Conservation (phyloP, 176 grass and related monocot species). For the Tuctoria greenei region DNA sequence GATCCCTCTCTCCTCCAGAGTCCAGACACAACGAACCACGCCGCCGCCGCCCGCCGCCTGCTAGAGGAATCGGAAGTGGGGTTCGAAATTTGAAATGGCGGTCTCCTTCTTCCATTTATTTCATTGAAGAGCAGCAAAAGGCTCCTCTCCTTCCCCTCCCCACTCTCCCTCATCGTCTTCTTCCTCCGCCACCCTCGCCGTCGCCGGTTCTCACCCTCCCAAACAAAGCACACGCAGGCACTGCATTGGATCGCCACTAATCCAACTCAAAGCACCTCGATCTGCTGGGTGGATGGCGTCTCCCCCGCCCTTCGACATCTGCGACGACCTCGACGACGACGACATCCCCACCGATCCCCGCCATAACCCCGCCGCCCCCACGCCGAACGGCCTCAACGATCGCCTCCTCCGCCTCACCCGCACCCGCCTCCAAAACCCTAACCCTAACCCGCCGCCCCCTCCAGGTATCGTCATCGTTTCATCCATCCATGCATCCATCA, state of each 20-base stretch:
- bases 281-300: constrained; percentile 24
- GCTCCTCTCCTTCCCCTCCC: not conserved
- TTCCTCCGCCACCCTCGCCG: not conserved
- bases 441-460: constrained; percentile 22
- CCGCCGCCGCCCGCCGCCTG: too few relatives aligned
- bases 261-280: not conserved
- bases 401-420: constrained; percentile 57
- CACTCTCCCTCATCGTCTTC: not conserved
- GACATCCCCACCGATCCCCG: not conserved
- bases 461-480: not conserved
- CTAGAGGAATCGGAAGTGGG: too few relatives aligned
- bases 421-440: constrained; percentile 42
- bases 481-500: not conserved
- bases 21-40: too few relatives aligned
- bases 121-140: not conserved
- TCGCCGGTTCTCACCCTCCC: not conserved
- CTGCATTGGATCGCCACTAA: not conserved
- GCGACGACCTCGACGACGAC: constrained; percentile 39
- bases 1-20: too few relatives aligned
- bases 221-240: not conserved
- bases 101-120: not conserved
- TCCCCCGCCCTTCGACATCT: constrained; percentile 35
- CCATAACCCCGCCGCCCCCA: constrained; percentile 28
- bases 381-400: constrained; percentile 87
- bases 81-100: constrained; percentile 15